phyloP scores from a whole-genome alignment of 352 stramenopile genomes.

The Phytophthora ohioensis region DNA sequence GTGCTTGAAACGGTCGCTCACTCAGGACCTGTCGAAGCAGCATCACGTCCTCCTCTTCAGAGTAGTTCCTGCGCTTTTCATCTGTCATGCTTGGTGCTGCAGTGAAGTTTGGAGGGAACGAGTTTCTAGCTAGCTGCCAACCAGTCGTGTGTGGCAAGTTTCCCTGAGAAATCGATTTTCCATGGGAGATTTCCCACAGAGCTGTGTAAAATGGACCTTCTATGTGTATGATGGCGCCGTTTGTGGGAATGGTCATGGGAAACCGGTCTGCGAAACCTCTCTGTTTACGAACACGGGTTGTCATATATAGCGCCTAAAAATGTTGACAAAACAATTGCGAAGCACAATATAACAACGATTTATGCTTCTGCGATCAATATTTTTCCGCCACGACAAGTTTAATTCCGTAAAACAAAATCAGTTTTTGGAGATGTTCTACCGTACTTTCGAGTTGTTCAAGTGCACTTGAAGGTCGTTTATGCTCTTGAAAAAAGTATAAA shows the following conservation, averaged over 20 bases:
- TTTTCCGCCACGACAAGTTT: no score
- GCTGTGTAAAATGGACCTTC: neutral
- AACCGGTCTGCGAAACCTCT: neutral
- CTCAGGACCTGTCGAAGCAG: neutral
- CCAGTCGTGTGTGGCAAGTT: neutral
- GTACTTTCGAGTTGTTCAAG: no score
- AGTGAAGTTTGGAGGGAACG: no score
- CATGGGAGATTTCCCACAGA: slow-evolving; percentile 3
- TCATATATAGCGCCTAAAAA: no score
- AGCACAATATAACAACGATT: no score
- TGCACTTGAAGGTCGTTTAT: no score
- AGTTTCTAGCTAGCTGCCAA: no score
- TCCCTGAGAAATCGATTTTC: neutral
- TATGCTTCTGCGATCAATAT: no score
- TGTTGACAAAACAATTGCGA: no score
- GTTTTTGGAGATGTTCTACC: no score
- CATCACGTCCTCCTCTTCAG: slow-evolving; percentile 4
- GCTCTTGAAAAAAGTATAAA: no score
- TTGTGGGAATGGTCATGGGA: neutral
- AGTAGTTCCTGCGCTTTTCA: slow-evolving; percentile 4
- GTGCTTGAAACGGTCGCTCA: slow-evolving; percentile 3
- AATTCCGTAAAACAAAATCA: no score
- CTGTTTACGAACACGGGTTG: neutral
- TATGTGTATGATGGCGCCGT: neutral
- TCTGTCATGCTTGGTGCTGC: neutral